Conservation (phyloP, 495 filamentous ascomycete species). For the Cercophora sp. region DNA sequence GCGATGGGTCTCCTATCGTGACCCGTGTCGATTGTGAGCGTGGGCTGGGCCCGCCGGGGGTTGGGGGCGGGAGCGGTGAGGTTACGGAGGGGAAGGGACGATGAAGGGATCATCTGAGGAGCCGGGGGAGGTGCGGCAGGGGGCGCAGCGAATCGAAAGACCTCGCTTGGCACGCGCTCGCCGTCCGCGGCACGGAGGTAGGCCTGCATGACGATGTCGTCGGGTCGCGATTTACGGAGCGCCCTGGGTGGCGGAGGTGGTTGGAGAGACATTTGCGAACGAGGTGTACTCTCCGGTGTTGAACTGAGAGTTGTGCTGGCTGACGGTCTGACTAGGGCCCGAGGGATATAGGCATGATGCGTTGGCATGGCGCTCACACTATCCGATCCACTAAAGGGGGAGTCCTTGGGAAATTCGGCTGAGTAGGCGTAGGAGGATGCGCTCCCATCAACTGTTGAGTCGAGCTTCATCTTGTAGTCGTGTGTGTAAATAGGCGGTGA, state of each 20-base stretch:
- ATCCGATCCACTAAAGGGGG: constrained; percentile 11
- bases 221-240: constrained; percentile 2
- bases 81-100: not conserved
- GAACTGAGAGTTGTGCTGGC: constrained; percentile 19
- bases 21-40: constrained; percentile 1
- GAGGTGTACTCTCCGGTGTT: constrained; percentile 11
- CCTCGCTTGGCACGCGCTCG: constrained; percentile 7
- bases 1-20: not conserved
- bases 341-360: constrained; percentile 46
- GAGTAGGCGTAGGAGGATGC: constrained; percentile 24
- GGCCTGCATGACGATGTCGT: constrained; percentile 9
- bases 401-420: constrained; percentile 15
- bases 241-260: not conserved
- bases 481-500: constrained; percentile 26
- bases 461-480: constrained; percentile 29
- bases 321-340: constrained; percentile 28
- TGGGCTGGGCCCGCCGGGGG: not conserved
- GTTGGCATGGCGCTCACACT: constrained; percentile 36
- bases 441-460: constrained; percentile 23
- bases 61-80: constrained; percentile 5
- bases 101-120: no score
- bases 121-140: not conserved
- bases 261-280: not conserved
- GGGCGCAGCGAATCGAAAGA: not conserved
- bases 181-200: constrained; percentile 11